Conservation (phyloP, 306 rosid genomes). For the Vachellia pachyceras region DNA sequence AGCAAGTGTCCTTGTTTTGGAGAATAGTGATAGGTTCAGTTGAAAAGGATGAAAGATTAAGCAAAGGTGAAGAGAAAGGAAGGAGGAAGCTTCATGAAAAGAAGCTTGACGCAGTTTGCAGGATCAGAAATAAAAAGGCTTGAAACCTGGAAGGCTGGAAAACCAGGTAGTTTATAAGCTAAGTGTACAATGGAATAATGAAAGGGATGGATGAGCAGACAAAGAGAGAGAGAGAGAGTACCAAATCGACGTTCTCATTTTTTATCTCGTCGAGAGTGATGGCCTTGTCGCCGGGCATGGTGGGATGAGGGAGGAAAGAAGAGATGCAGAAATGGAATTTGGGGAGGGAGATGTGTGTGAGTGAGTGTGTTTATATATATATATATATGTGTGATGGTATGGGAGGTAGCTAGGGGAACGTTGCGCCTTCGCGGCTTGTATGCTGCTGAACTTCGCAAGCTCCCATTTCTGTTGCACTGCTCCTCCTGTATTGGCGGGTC, state of each 20-base stretch:
- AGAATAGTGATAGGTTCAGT: neutral
- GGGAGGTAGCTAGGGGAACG: too few species aligned
- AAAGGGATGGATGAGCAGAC: neutral
- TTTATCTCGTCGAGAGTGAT: slow-evolving; percentile 83
- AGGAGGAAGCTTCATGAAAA: neutral
- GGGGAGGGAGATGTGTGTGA: too few species aligned
- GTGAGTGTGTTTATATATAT: too few species aligned
- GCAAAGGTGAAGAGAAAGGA: neutral
- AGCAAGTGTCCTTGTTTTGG: neutral
- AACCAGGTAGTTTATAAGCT: neutral
- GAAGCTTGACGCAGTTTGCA: neutral
- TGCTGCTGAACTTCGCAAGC: too few species aligned
- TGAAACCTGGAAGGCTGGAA: too few species aligned
- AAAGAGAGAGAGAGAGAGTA: slow-evolving; percentile 27
- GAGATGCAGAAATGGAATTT: too few species aligned
- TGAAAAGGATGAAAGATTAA: neutral
- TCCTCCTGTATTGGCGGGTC: too few species aligned
- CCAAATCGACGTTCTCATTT: slow-evolving; percentile 88
- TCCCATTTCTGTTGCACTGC: too few species aligned
- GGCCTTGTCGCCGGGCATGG: slow-evolving; percentile 61
- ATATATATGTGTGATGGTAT: too few species aligned
- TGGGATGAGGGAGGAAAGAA: neutral
- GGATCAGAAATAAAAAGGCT: neutral
- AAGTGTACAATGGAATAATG: too few species aligned
- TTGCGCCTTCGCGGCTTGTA: too few species aligned